Percentiles rank a stretch among this genome's conserved stretches.
These are phyloP conservation scores for Astrothelium macrocarpum DNA, from an alignment of 495 filamentous ascomycete species.

Conservation along the genomic window DNA sequence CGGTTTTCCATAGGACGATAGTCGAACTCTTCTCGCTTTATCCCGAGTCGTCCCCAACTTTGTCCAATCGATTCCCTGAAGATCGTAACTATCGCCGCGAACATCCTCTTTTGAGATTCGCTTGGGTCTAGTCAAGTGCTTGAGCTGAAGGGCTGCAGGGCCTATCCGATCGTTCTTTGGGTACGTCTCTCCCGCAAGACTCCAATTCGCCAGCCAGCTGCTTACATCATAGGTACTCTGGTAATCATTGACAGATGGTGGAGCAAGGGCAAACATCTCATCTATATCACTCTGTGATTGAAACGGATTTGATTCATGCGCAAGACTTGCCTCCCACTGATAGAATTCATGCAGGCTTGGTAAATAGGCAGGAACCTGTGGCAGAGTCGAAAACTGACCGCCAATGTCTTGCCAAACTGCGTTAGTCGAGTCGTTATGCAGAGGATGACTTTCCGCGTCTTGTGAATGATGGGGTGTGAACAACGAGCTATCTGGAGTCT, in stretches of 20 bases:
- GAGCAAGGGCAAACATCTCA: neutral
- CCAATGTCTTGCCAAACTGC: neutral
- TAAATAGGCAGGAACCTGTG: neutral
- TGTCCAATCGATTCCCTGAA: conserved; percentile 73
- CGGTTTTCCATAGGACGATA: neutral
- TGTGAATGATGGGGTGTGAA: neutral
- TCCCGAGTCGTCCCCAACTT: conserved; percentile 51
- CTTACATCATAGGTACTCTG: neutral
- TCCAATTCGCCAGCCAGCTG: neutral
- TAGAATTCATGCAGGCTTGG: neutral
- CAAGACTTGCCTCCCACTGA: neutral
- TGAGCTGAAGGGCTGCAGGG: neutral
- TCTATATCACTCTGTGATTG: neutral
- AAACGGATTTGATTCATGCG: neutral
- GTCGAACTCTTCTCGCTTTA: conserved; percentile 36
- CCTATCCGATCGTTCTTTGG: conserved; percentile 14
- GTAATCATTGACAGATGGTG: neutral
- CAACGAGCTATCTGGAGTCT: neutral
- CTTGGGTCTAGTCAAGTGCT: neutral
- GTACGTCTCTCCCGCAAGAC: neutral
- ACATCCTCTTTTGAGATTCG: conserved; percentile 32
- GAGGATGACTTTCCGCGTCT: neutral
- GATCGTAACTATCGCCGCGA: conserved; percentile 52
- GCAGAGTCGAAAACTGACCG: neutral
- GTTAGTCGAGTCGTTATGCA: neutral